These are phyloP conservation scores for Lasiosphaeria ovina DNA, from an alignment of 495 filamentous ascomycete genomes.

Conservation along the genomic window DNA sequence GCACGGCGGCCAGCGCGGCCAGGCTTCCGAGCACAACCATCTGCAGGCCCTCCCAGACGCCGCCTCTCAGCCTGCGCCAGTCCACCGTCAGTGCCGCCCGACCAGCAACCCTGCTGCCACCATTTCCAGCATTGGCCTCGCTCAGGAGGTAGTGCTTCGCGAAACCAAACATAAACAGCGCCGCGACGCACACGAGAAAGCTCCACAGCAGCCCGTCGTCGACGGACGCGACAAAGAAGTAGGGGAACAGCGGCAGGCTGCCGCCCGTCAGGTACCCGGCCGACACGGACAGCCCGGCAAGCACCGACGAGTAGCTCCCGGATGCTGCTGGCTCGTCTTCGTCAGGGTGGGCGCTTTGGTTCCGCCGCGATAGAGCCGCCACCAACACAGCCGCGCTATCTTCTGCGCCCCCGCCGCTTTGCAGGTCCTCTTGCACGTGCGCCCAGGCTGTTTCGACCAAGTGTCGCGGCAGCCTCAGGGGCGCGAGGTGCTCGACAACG, in stretches of 20 bases:
- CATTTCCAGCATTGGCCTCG: neutral
- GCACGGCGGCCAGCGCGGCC: slow-evolving; percentile 64
- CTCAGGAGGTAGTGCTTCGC: slow-evolving; percentile 53
- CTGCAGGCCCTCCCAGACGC: slow-evolving; percentile 49
- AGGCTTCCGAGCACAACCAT: slow-evolving; percentile 68
- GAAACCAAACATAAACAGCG: slow-evolving; percentile 72
- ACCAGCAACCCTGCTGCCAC: neutral
- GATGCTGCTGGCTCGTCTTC: slow-evolving; percentile 3
- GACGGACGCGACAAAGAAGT: slow-evolving; percentile 67
- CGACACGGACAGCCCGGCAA: slow-evolving; percentile 55
- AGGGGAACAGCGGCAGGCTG: slow-evolving; percentile 69
- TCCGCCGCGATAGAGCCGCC: neutral
- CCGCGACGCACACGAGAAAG: slow-evolving; percentile 65
- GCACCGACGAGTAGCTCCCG: slow-evolving; percentile 25
- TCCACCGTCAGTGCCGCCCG: neutral
- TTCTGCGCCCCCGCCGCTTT: neutral
- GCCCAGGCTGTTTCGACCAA: slow-evolving; percentile 66
- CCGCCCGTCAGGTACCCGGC: slow-evolving; percentile 74
- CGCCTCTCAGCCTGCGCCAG: slow-evolving; percentile 20
- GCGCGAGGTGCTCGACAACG: slow-evolving; percentile 33
- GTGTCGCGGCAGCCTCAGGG: slow-evolving; percentile 57
- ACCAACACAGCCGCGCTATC: neutral
- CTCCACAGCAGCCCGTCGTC: slow-evolving; percentile 63
- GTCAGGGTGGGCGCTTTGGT: neutral
- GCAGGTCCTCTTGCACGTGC: slow-evolving; percentile 45